Conservation (phyloP, 805 yeast species). For the Schwanniomyces yamadae region DNA sequence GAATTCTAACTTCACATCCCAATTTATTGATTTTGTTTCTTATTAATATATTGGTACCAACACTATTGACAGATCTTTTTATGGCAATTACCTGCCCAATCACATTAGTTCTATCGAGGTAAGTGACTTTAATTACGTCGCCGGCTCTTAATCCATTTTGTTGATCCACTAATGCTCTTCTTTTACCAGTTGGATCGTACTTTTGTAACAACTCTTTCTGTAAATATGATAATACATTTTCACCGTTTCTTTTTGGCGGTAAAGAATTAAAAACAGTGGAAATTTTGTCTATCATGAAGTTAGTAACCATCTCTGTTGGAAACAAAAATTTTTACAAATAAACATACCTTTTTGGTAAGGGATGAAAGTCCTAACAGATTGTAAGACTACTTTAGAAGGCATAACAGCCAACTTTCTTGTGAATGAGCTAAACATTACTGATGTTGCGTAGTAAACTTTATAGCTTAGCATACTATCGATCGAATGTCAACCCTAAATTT, state of each 20-base stretch:
- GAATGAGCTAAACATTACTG: slow-evolving; percentile 11
- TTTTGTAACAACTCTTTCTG: slow-evolving; percentile 51
- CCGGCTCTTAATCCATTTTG: slow-evolving; percentile 63
- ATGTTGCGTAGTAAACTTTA: too few relatives aligned
- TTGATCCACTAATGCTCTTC: slow-evolving; percentile 31
- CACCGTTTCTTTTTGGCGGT: slow-evolving; percentile 48
- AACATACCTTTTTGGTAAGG: slow-evolving; percentile 13
- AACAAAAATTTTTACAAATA: not conserved
- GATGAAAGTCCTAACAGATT: slow-evolving; percentile 17
- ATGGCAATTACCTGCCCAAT: slow-evolving; percentile 79
- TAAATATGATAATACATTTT: slow-evolving; percentile 43
- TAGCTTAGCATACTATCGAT: too few relatives aligned
- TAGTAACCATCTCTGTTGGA: not conserved
- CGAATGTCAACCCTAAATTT: too few relatives aligned
- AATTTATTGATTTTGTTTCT: slow-evolving; percentile 79
- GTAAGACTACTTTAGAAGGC: slow-evolving; percentile 7
- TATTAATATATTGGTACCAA: slow-evolving; percentile 73
- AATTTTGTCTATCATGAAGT: slow-evolving; percentile 1
- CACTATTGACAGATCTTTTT: slow-evolving; percentile 56
- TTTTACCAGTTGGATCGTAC: slow-evolving; percentile 67
- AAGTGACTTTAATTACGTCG: slow-evolving; percentile 75
- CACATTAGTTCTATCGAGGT: slow-evolving; percentile 64
- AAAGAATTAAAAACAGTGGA: slow-evolving; percentile 52
- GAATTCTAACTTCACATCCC: slow-evolving; percentile 84
- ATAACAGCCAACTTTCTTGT: slow-evolving; percentile 6